A percentile compares a stretch with the other conserved stretches of the same genome.
These are phyloP conservation scores for Porphyra umbilicalis DNA, from an alignment of 31 red algal species.

Conservation along the genomic window DNA sequence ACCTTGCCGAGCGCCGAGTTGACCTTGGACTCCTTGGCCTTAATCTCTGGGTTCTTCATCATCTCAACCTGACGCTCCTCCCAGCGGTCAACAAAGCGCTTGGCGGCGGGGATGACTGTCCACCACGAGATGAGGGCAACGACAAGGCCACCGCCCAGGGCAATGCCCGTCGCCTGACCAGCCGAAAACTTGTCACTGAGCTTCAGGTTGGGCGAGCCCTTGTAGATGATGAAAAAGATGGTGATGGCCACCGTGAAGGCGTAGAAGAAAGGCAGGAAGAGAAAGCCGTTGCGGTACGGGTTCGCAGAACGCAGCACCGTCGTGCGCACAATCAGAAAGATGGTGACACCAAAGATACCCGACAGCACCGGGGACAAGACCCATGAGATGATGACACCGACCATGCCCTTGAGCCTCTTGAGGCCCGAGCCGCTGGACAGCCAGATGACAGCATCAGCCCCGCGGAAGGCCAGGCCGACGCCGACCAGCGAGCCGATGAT, in stretches of 20 bases:
- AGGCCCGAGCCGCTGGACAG: slow-evolving; percentile 41
- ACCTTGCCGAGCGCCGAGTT: slow-evolving; percentile 38
- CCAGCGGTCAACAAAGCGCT: slow-evolving; percentile 48
- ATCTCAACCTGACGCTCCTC: slow-evolving; percentile 36
- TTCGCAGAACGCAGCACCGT: slow-evolving; percentile 49
- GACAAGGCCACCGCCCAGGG: slow-evolving; percentile 35
- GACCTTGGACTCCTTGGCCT: slow-evolving; percentile 15
- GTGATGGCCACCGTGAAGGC: slow-evolving; percentile 40
- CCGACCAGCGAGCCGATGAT: slow-evolving; percentile 89
- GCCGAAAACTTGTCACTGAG: slow-evolving; percentile 31
- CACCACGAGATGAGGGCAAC: slow-evolving; percentile 35
- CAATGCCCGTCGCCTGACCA: slow-evolving; percentile 31
- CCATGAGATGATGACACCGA: slow-evolving; percentile 71
- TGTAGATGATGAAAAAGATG: slow-evolving; percentile 74
- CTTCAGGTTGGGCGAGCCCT: slow-evolving; percentile 40
- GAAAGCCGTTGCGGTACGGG: slow-evolving; percentile 26
- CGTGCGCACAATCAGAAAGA: slow-evolving; percentile 64
- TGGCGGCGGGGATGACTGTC: slow-evolving; percentile 36
- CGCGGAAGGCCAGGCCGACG: slow-evolving; percentile 66
- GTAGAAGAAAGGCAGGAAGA: slow-evolving; percentile 72
- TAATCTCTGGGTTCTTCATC: slow-evolving; percentile 31
- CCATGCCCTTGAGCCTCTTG: slow-evolving; percentile 46
- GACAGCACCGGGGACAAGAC: slow-evolving; percentile 66
- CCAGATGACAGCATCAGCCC: slow-evolving; percentile 44
- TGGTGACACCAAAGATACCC: slow-evolving; percentile 46